Conservation (phyloP, 2,329 filamentous ascomycete species). For the Metarhizium sp. region DNA sequence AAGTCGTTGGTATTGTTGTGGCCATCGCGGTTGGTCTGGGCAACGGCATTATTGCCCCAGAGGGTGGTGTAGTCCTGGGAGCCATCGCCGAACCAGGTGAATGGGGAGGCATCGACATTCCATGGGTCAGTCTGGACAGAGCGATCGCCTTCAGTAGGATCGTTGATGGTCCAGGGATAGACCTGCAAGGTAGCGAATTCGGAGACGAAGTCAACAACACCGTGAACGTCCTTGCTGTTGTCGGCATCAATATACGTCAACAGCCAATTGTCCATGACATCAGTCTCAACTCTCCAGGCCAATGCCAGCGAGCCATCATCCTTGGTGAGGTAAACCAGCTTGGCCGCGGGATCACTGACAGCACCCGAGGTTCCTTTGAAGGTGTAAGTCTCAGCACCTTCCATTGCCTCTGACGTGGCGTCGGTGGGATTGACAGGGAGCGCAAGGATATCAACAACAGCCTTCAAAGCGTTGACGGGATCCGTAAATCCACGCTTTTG, state of each 20-base stretch:
- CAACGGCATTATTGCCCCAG: constrained; percentile 49
- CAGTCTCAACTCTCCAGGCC: constrained; percentile 50
- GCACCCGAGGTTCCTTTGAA: constrained; percentile 40
- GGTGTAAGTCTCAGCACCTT: constrained; percentile 20
- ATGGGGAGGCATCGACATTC: constrained; percentile 34
- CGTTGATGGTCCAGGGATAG: constrained; percentile 46
- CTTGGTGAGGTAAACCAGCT: constrained; percentile 44
- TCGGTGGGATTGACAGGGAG: constrained; percentile 20
- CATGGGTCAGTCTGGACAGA: constrained; percentile 37
- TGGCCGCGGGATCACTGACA: constrained; percentile 42
- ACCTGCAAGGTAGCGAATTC: constrained; percentile 44
- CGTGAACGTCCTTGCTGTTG: constrained; percentile 36
- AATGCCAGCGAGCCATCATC: constrained; percentile 36
- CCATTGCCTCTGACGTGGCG: constrained; percentile 17
- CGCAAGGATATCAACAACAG: constrained; percentile 23
- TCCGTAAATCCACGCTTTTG: constrained; percentile 31
- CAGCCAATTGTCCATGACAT: constrained; percentile 48
- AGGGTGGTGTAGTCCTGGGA: constrained; percentile 39
- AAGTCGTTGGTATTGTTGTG: constrained; percentile 30
- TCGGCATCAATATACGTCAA: constrained; percentile 46
- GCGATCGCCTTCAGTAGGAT: constrained; percentile 40
- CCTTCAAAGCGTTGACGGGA: constrained; percentile 34
- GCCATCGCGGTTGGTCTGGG: constrained; percentile 34
- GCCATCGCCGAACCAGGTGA: constrained; percentile 44
- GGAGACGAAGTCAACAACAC: constrained; percentile 47